These are phyloP conservation scores for Linum trigynum DNA, from an alignment of 345 rosid genomes.

Conservation along the genomic window DNA sequence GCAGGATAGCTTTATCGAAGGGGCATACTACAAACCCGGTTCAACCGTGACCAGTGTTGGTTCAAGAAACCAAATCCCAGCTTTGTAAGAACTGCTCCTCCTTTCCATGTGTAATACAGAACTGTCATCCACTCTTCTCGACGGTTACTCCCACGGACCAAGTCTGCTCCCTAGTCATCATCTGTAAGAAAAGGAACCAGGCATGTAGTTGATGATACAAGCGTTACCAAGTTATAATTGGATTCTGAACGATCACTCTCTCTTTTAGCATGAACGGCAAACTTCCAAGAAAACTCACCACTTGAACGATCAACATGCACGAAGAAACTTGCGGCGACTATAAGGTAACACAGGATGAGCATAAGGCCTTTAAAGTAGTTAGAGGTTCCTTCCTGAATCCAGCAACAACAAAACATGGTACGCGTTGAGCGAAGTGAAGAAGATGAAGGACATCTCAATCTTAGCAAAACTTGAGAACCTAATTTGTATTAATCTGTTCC, in stretches of 20 bases:
- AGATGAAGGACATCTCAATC: neutral
- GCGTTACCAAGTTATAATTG: neutral
- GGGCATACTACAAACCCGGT: too few relatives aligned
- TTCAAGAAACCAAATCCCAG: neutral
- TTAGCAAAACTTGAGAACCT: too few relatives aligned
- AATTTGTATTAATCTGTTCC: too few relatives aligned
- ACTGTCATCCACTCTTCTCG: neutral
- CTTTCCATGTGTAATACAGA: neutral
- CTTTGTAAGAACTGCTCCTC: neutral
- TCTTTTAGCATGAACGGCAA: neutral
- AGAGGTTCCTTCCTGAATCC: slow-evolving; percentile 39
- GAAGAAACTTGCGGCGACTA: slow-evolving; percentile 43
- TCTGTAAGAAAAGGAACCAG: neutral
- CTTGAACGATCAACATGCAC: slow-evolving; percentile 31
- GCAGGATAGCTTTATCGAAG: neutral
- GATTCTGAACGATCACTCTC: neutral
- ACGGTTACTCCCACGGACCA: neutral
- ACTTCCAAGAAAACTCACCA: neutral
- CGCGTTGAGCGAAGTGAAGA: neutral
- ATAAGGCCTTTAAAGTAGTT: slow-evolving; percentile 46
- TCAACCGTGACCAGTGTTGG: neutral
- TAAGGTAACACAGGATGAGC: slow-evolving; percentile 39
- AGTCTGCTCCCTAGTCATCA: neutral
- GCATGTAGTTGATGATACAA: too few relatives aligned
- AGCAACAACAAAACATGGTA: neutral